These are phyloP conservation scores for Hevea brasiliensis DNA, from an alignment of 345 rosid genomes.

Conservation along the genomic window DNA sequence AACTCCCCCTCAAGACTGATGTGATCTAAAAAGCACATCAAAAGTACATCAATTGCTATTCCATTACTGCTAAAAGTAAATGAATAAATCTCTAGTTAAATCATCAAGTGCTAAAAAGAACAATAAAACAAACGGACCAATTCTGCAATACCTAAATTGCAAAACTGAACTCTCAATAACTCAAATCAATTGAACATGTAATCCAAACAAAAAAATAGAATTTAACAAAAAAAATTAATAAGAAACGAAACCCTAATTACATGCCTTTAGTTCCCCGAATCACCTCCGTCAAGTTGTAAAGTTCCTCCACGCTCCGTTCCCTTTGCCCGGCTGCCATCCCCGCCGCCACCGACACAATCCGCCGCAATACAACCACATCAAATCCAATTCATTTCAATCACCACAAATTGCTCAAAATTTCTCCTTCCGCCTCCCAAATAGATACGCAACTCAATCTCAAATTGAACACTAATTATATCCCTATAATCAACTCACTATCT, in stretches of 20 bases:
- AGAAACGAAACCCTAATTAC: conserved; percentile 38
- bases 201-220: neutral
- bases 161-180: neutral
- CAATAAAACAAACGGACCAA: neutral
- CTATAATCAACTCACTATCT: neutral
- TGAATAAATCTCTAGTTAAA: neutral
- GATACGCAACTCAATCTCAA: neutral
- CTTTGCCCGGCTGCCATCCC: conserved; percentile 37
- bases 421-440: neutral
- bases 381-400: conserved; percentile 16
- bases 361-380: conserved; percentile 31
- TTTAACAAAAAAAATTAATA: neutral
- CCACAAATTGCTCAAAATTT: conserved; percentile 2
- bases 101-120: neutral
- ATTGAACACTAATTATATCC: neutral
- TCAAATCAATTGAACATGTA: neutral
- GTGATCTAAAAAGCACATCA: conserved; percentile 44
- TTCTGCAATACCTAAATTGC: neutral
- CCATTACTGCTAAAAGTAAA: neutral
- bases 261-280: conserved; percentile 51
- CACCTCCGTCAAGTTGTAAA: conserved; percentile 38
- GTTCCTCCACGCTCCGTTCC: conserved; percentile 36
- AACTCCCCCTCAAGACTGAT: conserved; percentile 37
- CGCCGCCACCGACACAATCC: conserved; percentile 25
- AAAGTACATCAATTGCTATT: conserved; percentile 21